Conservation (phyloP, 2,329 filamentous ascomycete species). For the Pestalotiopsis sp. region DNA sequence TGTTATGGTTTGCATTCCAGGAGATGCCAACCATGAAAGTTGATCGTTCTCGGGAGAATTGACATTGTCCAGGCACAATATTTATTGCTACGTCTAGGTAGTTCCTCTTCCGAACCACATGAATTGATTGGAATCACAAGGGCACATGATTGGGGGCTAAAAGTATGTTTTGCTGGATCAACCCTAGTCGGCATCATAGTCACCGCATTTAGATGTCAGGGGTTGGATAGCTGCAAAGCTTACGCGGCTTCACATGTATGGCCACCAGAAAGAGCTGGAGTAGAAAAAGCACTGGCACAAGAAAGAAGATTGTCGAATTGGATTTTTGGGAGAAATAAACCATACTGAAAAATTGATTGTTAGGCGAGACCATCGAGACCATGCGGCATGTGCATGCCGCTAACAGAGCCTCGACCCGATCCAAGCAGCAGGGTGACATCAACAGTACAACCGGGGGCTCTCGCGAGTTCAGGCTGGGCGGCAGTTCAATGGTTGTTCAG, state of each 20-base stretch:
- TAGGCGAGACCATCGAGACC: background rate
- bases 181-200: background rate
- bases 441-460: background rate
- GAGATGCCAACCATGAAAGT: no score
- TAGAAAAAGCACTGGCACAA: background rate
- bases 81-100: background rate
- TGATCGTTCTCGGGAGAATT: no score
- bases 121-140: background rate
- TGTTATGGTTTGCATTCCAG: no score
- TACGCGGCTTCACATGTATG: constrained; percentile 3
- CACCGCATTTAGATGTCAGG: background rate
- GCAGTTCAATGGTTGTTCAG: background rate
- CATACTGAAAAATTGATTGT: background rate
- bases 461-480: background rate
- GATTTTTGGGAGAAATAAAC: background rate
- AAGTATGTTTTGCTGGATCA: background rate
- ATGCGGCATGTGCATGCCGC: background rate
- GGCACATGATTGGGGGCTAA: background rate
- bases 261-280: background rate
- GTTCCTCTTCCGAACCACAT: background rate
- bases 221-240: constrained; percentile 1
- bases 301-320: background rate
- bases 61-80: background rate
- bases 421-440: constrained; percentile 1
- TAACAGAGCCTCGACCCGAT: constrained; percentile 2